phyloP scores from a whole-genome alignment of 768 basidiomycete species.

The Terana coerulea region DNA sequence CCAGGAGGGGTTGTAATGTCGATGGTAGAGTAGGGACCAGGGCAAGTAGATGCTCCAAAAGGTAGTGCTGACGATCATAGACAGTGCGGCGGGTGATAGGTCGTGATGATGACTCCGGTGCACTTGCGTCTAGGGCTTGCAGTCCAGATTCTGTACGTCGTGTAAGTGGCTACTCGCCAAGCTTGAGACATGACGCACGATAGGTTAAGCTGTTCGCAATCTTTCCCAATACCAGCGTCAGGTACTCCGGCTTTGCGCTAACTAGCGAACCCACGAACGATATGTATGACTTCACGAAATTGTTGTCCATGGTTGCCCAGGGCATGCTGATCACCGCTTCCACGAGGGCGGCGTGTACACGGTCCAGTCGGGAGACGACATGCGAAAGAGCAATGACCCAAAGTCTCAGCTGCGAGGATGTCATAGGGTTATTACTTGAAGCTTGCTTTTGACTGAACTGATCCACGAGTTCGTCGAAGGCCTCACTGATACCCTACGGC shows the following conservation, averaged over 20 bases:
- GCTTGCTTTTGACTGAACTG: slow-evolving; percentile 66
- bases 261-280: slow-evolving; percentile 89
- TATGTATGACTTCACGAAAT: slow-evolving; percentile 84
- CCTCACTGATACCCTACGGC: slow-evolving; percentile 61
- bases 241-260: slow-evolving; percentile 88
- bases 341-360: slow-evolving; percentile 73
- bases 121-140: slow-evolving; percentile 51
- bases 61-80: slow-evolving; percentile 82
- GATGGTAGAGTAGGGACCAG: slow-evolving; percentile 91
- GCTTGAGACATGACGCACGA: slow-evolving; percentile 51
- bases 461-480: slow-evolving; percentile 85
- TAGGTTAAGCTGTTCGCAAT: slow-evolving; percentile 84
- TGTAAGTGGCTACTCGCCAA: slow-evolving; percentile 8
- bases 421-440: slow-evolving; percentile 28
- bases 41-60: slow-evolving; percentile 82
- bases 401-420: slow-evolving; percentile 57
- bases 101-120: slow-evolving; percentile 59
- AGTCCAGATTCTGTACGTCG: slow-evolving; percentile 60
- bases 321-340: slow-evolving; percentile 84
- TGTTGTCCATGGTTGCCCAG: slow-evolving; percentile 88
- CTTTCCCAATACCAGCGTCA: slow-evolving; percentile 77
- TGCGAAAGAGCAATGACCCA: slow-evolving; percentile 90
- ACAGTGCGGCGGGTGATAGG: slow-evolving; percentile 80
- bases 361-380: slow-evolving; percentile 87
- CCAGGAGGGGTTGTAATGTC: slow-evolving; percentile 79